Evolutionary conservation across 345 rosid species (phyloP).

Genomic region (Moringa oleifera): DNA sequence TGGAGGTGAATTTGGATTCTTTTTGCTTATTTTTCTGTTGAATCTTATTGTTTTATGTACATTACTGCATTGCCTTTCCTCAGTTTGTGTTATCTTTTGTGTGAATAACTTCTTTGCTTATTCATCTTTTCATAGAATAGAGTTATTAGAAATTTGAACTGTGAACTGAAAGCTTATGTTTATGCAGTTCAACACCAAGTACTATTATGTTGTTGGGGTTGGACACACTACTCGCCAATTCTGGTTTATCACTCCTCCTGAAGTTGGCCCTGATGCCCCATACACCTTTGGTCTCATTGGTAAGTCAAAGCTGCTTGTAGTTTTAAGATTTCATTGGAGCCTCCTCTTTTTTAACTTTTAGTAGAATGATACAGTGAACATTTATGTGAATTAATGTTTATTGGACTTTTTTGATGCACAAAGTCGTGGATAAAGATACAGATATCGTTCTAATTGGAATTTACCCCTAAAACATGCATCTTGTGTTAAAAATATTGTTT

Average conservation of each 20-base stretch:
- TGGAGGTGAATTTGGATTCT: slow-evolving; percentile 40
- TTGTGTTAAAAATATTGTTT: too few species aligned
- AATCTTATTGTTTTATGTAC: background rate
- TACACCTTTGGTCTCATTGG: slow-evolving; percentile 64
- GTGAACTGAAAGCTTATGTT: background rate
- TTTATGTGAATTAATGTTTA: background rate
- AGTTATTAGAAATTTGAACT: slow-evolving; percentile 1
- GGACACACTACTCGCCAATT: slow-evolving; percentile 41
- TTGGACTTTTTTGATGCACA: too few species aligned
- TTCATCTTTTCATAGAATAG: background rate
- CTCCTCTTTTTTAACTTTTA: background rate
- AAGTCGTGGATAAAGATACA: too few species aligned
- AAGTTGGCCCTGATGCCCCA: slow-evolving; percentile 61
- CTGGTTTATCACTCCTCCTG: slow-evolving; percentile 72
- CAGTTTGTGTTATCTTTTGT: background rate
- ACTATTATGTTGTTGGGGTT: slow-evolving; percentile 55
- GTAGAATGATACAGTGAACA: background rate
- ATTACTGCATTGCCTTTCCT: background rate
- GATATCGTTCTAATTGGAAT: too few species aligned
- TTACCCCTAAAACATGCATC: too few species aligned
- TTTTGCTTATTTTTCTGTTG: background rate
- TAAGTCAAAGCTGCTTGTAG: slow-evolving; percentile 4
- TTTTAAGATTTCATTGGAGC: background rate
- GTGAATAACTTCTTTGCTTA: background rate
- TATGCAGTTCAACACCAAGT: slow-evolving; percentile 48